Evolutionary conservation across 768 basidiomycete species (phyloP).

Genomic region (Filobasidium wieringae): DNA sequence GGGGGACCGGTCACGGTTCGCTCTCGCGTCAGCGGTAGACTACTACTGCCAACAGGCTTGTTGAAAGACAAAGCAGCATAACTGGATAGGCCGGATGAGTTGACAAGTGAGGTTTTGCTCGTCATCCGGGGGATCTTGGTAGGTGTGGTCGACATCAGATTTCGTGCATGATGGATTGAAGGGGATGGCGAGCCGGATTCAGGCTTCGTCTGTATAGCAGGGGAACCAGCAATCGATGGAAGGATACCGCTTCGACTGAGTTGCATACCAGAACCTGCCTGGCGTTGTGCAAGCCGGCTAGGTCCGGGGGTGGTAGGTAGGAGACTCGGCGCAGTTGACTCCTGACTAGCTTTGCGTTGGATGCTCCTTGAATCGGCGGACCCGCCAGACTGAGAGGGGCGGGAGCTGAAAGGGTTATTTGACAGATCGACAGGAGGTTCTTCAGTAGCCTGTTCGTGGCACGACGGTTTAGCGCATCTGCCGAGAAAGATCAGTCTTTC

Average conservation of each 20-base stretch:
- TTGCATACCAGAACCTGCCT: neutral
- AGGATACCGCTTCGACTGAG: constrained; percentile 17
- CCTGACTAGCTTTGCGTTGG: neutral
- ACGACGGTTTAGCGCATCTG: too few species aligned
- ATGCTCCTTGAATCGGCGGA: too few species aligned
- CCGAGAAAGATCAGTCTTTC: too few species aligned
- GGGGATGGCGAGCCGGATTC: constrained; percentile 1
- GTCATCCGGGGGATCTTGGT: constrained; percentile 39
- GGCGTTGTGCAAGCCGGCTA: neutral
- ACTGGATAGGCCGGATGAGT: constrained; percentile 8
- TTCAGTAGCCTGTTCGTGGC: too few species aligned
- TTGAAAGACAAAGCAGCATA: neutral
- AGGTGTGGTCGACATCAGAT: constrained; percentile 27
- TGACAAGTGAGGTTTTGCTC: constrained; percentile 16
- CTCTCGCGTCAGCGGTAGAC: neutral
- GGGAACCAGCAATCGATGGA: constrained; percentile 26
- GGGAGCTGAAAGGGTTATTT: too few species aligned
- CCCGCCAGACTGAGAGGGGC: too few species aligned
- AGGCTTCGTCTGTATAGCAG: constrained; percentile 4
- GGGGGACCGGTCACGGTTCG: neutral
- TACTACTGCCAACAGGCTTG: neutral
- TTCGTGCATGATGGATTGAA: neutral
- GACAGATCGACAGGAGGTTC: too few species aligned
- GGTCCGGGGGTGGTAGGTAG: neutral
- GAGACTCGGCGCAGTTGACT: neutral